A percentile compares a stretch with the other conserved stretches of the same genome.
These are phyloP conservation scores for Leucaena leucocephala DNA, from an alignment of 306 rosid genomes.

Conservation along the genomic window DNA sequence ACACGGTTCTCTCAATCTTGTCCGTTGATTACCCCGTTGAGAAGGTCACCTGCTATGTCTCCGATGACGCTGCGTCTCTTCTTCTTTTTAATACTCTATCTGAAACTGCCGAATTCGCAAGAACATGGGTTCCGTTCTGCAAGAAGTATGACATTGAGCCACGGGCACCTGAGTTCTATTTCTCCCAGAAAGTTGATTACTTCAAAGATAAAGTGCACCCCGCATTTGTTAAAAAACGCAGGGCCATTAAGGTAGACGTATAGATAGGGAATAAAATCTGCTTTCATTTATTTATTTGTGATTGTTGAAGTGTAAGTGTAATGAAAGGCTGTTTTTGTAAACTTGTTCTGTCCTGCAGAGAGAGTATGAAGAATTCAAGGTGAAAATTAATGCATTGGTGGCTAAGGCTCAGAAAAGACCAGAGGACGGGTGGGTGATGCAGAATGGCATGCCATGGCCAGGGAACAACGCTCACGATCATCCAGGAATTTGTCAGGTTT, in stretches of 20 bases:
- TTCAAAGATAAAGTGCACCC: slow-evolving; percentile 90
- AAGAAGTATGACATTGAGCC: slow-evolving; percentile 77
- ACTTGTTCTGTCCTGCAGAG: slow-evolving; percentile 57
- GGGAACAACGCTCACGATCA: slow-evolving; percentile 88
- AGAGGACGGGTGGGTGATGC: slow-evolving; percentile 97
- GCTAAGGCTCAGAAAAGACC: slow-evolving; percentile 90
- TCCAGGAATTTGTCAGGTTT: slow-evolving; percentile 98
- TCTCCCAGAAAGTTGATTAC: slow-evolving; percentile 86
- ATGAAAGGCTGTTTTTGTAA: not conserved
- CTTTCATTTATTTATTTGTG: not conserved
- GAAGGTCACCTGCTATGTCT: slow-evolving; percentile 80
- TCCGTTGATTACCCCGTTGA: slow-evolving; percentile 89
- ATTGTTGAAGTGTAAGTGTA: not conserved
- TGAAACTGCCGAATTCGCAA: slow-evolving; percentile 87
- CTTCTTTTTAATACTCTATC: slow-evolving; percentile 71
- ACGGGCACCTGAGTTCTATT: slow-evolving; percentile 90
- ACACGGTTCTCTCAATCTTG: slow-evolving; percentile 80
- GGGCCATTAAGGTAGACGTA: slow-evolving; percentile 82
- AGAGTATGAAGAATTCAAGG: slow-evolving; percentile 97
- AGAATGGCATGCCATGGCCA: slow-evolving; percentile 97
- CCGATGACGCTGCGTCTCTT: slow-evolving; percentile 96
- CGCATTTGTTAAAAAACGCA: slow-evolving; percentile 82
- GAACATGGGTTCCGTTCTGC: slow-evolving; percentile 93
- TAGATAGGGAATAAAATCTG: not conserved
- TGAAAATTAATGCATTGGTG: slow-evolving; percentile 79